Evolutionary conservation across 305 asterid species (phyloP), one percentile per base, ranked within the genome.

Genomic region (Rubia tinctorum): DNA sequence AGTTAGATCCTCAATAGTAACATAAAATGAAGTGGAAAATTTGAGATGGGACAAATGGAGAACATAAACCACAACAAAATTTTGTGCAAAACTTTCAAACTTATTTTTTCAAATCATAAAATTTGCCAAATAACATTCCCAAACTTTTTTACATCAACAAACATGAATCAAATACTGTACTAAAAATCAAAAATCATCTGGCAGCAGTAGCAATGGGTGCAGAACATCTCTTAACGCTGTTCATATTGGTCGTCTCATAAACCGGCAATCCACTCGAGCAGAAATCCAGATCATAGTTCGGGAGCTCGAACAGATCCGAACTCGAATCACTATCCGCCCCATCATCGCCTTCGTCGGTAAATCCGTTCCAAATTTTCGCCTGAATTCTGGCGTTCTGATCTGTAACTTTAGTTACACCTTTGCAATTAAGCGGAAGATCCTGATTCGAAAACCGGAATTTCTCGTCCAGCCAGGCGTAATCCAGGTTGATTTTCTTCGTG

Each of bases 321-420:
- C 98, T 94, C 17, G 97, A 88, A 76, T 94, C 98, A 66, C 93
- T 94, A 7, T 90, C 97, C 4, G 66, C 96, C 22, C 83, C 91
- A 53, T 87, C 98, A 58, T 59, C 64, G 1, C 8, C 64, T 15
- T 59, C 51, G 39, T 34, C 51, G 51, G 51, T 7, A 59, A 59
- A 23, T 53, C 23, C 60, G 5, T 37, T 76, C 77, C 81, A 78
- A 30, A 69, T 39, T 12, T 40, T 67, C 0, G 82, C 60, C 20
- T 74, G 71, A 17, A 44, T 80, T 67, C 66, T 80, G 23, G 56
- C 39, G 5, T 34, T 34, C 39, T 4, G 39, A 2, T 34, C 39
- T 34, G 39, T 34, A 34, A 34, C 39, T 4, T 53, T 53, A 22
- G 1, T 5, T n/a, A 0, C 18, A 49, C 7, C 56, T 6, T 75